Base-by-base conservation (phyloP, 2,329 filamentous ascomycete species). In the Teratosphaeria destructans region DNA sequence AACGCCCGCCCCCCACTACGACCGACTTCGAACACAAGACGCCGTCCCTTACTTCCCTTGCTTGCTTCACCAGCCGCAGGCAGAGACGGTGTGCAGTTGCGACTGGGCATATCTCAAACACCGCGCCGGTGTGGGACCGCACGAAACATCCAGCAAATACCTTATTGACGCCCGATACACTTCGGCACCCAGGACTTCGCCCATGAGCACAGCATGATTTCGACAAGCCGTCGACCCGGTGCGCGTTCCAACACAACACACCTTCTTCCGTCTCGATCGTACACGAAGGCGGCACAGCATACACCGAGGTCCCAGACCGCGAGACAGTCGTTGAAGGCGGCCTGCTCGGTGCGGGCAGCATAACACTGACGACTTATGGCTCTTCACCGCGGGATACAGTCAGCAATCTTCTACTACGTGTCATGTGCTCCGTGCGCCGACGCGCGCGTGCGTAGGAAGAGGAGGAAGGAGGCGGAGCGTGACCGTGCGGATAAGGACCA, bases 371-470 rank as follows among this genome's bases (percentile, higher is more conserved):
- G n/a, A 49, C 43, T 11, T 19, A 60, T 73, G 71, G 69, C 71
- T 8, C 57, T 73, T 29, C 68, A 70, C 58, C 74, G 76, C 62
- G 78, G 78, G 68, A 77, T 90, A 35, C 89, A 90, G 73, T 91
- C 88, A 57, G 87, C 86, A 65, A 77, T 89, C 71, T 92, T 91
- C 78, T 90, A 89, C 77, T 80, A 90, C 65, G 77, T 88, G 61
- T 87, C 88, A 59, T 93, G 89, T 71, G 85, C 87, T 62, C 88
- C 88, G 75, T 96, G 91, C 76, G 81, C 85, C 59, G 83, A 89
- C 65, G 82, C 87, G 62, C 80, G 82, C 57, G 83, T 88, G 71
- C 85, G 85, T 63, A 83, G 87, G 66, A 87, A 87, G 72, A 82
- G 87, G 60, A 86, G 84, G 73, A 82, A 83, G 66, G 81, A 89